Conservation (phyloP, 2,329 filamentous ascomycete genomes). For the Xylariaceae sp. region DNA sequence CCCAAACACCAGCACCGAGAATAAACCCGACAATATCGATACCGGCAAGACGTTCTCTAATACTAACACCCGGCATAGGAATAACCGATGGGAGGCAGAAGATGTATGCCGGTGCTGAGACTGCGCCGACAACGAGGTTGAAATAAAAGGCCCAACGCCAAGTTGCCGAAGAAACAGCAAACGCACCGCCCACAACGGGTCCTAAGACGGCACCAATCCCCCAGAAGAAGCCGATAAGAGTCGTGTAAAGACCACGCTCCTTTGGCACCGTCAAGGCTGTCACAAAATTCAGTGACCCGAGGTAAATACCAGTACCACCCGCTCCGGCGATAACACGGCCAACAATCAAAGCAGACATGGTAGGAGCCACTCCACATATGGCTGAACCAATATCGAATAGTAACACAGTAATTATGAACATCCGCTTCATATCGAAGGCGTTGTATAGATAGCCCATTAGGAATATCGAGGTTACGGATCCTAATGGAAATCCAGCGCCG, state of each 20-base stretch:
- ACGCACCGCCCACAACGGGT: constrained; percentile 54
- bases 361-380: constrained; percentile 43
- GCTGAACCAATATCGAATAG: constrained; percentile 40
- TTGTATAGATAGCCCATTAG: constrained; percentile 45
- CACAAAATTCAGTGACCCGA: constrained; percentile 40
- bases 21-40: constrained; percentile 53
- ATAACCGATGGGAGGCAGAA: constrained; percentile 37
- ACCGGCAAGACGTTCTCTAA: constrained; percentile 29
- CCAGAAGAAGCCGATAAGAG: constrained; percentile 40
- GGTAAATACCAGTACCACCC: constrained; percentile 32
- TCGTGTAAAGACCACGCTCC: constrained; percentile 44
- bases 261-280: constrained; percentile 36
- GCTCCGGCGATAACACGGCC: constrained; percentile 22
- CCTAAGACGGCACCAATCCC: constrained; percentile 48
- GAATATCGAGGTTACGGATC: constrained; percentile 46
- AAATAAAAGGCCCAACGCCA: constrained; percentile 62
- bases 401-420: constrained; percentile 33
- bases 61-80: constrained; percentile 39
- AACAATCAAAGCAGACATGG: constrained; percentile 34
- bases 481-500: constrained; percentile 46
- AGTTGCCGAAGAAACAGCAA: constrained; percentile 47
- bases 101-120: constrained; percentile 42
- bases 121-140: constrained; percentile 56
- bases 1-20: constrained; percentile 47
- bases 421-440: constrained; percentile 51